Evolutionary conservation across 1,284 basidiomycete genomes (phyloP).

Genomic region (Phellinidium pouzarii): DNA sequence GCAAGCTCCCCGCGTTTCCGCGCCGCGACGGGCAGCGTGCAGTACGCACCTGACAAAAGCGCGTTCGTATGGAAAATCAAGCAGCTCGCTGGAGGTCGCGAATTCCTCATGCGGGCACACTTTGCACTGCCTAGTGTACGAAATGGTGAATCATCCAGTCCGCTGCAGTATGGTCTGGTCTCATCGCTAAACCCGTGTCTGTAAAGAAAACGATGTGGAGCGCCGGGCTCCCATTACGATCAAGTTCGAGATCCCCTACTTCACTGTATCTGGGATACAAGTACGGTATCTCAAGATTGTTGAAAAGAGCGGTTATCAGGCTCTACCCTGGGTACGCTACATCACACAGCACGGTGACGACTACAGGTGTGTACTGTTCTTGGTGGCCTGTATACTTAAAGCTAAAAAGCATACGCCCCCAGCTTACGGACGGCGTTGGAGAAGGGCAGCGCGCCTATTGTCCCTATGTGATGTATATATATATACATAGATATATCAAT

Average conservation of each 20-base stretch:
- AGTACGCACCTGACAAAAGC: conserved; percentile 93
- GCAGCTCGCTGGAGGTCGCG: conserved; percentile 85
- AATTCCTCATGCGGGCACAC: conserved; percentile 94
- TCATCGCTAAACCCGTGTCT: background rate
- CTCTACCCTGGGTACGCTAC: conserved; percentile 86
- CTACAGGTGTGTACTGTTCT: conserved; percentile 71
- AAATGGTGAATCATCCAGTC: conserved; percentile 51
- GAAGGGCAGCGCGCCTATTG: conserved; percentile 66
- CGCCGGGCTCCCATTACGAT: conserved; percentile 93
- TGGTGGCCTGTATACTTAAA: too few species aligned
- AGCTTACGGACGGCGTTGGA: conserved; percentile 73
- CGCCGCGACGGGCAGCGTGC: conserved; percentile 85
- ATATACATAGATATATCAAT: too few species aligned
- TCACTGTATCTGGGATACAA: conserved; percentile 95
- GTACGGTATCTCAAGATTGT: conserved; percentile 97
- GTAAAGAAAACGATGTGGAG: conserved; percentile 72
- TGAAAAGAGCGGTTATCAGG: conserved; percentile 96
- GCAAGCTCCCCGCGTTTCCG: conserved; percentile 97
- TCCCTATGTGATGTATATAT: conserved; percentile 34
- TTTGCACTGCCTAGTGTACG: conserved; percentile 90
- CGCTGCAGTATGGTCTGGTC: background rate
- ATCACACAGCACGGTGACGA: conserved; percentile 97
- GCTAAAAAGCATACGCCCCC: too few species aligned
- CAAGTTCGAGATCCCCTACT: conserved; percentile 98
- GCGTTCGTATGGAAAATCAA: conserved; percentile 99